A percentile compares a stretch with the other conserved stretches of the same genome.
These are phyloP conservation scores for Podospora pseudoanserina DNA, from an alignment of 495 filamentous ascomycete genomes.

Conservation along the genomic window DNA sequence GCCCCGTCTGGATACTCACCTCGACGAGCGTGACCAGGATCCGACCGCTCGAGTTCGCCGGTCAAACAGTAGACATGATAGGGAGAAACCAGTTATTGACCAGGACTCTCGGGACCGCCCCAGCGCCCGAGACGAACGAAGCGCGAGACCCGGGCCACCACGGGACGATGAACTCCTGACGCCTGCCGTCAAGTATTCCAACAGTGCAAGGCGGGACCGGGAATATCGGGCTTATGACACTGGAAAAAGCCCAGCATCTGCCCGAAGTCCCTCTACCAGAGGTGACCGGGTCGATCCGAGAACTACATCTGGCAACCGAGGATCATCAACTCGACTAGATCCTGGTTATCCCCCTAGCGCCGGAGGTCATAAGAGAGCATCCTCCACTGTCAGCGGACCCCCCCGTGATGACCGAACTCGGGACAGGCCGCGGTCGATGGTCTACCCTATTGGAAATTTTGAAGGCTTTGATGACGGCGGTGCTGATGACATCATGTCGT, in stretches of 20 bases:
- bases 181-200: constrained; percentile 35
- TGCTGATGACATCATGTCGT: constrained; percentile 25
- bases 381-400: constrained; percentile 19
- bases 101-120: constrained; percentile 19
- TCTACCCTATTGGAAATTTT: constrained; percentile 11
- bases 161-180: constrained; percentile 33
- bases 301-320: constrained; percentile 20
- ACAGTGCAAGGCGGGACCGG: constrained; percentile 36
- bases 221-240: constrained; percentile 34
- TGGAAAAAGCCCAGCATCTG: constrained; percentile 13
- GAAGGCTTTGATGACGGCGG: constrained; percentile 12
- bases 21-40: constrained; percentile 15
- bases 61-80: constrained; percentile 23
- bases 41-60: constrained; percentile 13
- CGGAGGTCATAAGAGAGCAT: constrained; percentile 16
- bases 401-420: not conserved
- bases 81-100: constrained; percentile 24
- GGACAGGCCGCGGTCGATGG: constrained; percentile 15
- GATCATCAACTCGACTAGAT: constrained; percentile 16
- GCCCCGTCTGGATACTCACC: constrained; percentile 33
- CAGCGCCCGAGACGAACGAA: constrained; percentile 11
- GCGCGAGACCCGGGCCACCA: constrained; percentile 9
- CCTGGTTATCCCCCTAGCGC: constrained; percentile 11
- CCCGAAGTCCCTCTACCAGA: constrained; percentile 18
- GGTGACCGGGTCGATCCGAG: constrained; percentile 15